A percentile compares a stretch with the other conserved stretches of the same genome.
Conservation (phyloP, 495 filamentous ascomycete genomes). For the Penicillium roqueforti region DNA sequence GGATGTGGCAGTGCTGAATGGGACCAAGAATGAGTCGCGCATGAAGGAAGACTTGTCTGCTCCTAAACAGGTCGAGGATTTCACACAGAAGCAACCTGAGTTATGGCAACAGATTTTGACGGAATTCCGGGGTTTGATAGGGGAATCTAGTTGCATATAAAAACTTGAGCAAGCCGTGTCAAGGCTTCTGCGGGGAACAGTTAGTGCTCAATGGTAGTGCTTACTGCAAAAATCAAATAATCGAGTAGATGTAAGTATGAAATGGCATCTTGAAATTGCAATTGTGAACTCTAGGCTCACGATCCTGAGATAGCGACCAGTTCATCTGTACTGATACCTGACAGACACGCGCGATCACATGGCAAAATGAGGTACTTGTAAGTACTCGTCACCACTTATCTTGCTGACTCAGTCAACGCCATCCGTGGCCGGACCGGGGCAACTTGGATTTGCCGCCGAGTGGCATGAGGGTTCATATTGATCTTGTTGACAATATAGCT, state of each 20-base stretch:
- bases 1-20: conserved; percentile 60
- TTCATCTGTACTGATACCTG: not conserved
- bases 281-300: not conserved
- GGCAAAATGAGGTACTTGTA: not conserved
- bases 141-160: conserved; percentile 28
- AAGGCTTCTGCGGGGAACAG: not conserved
- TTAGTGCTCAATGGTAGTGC: not conserved
- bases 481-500: not conserved
- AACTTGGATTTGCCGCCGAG: not conserved
- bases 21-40: conserved; percentile 57
- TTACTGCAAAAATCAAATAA: not conserved
- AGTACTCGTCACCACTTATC: not conserved
- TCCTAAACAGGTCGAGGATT: conserved; percentile 45
- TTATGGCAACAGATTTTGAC: conserved; percentile 44
- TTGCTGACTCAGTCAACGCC: conserved; percentile 20
- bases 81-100: conserved; percentile 38
- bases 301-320: too few species aligned
- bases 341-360: not conserved
- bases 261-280: not conserved
- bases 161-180: not conserved
- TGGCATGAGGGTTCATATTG: not conserved
- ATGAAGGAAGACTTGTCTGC: conserved; percentile 66
- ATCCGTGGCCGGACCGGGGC: not conserved
- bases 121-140: conserved; percentile 46
- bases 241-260: not conserved